These are phyloP conservation scores for Neoboletus magnificus DNA, from an alignment of 768 basidiomycete genomes.

Conservation along the genomic window DNA sequence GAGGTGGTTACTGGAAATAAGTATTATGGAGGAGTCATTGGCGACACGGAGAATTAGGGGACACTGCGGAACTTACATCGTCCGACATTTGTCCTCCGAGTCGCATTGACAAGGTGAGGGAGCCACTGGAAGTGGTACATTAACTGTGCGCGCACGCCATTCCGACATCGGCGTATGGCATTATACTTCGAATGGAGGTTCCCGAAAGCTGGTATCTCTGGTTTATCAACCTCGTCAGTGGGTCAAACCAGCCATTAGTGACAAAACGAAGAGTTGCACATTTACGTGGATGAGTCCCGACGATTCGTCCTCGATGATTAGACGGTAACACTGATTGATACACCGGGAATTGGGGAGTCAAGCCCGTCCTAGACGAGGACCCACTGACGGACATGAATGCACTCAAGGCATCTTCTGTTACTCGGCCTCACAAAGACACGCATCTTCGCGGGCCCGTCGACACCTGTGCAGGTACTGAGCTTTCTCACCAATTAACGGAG, in stretches of 20 bases:
- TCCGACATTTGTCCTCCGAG: neutral
- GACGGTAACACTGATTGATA: neutral
- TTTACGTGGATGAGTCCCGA: neutral
- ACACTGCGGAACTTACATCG: neutral
- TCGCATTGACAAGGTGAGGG: neutral
- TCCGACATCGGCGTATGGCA: neutral
- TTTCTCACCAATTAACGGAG: neutral
- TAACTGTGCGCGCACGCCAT: neutral
- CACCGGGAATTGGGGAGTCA: neutral
- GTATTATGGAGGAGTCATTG: neutral
- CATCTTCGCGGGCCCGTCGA: neutral
- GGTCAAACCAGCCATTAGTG: neutral
- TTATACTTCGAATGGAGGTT: neutral
- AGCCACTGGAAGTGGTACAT: neutral
- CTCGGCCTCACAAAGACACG: neutral
- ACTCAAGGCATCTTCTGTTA: neutral
- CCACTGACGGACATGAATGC: neutral
- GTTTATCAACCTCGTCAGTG: neutral
- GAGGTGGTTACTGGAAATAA: neutral
- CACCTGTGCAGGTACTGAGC: neutral
- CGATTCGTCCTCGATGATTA: neutral
- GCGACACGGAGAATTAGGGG: neutral
- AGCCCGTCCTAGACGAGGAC: neutral
- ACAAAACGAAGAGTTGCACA: neutral
- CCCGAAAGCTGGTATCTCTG: neutral